Base-by-base conservation (phyloP, 169 alveolate species). In the Babesia ovata region DNA sequence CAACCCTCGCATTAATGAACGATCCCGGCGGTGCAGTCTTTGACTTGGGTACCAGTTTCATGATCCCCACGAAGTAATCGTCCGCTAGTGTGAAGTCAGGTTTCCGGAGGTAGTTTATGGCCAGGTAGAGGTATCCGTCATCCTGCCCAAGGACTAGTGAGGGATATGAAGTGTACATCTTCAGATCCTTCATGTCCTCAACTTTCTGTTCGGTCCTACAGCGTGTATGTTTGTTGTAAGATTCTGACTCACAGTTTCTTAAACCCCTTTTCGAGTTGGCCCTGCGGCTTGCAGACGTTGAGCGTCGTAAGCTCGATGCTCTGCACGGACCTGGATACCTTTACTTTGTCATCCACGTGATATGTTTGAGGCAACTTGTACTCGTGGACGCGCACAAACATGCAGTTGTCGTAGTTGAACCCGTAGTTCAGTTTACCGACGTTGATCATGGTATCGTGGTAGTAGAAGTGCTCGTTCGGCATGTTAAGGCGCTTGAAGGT, bases 391-490 rank as follows among this genome's bases (percentile, higher is more conserved):
- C 90, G 56, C 42, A 75, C 86, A 45, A 61, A 83, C 70, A 83
- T 22, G 26, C 59, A 22, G 58, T 21, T 53, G 65, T 83, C 90
- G 50, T 83, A 83, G 77, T 83, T 63, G 60, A 53, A 74, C 16
- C 63, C 62, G 63, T 83, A 70, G 69, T 75, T 74, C 44, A 75
- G 46, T 52, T 83, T 83, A 8, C 90, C 86, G 22, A 83, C 61
- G 54, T 62, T 70, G 22, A 69, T 75, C 73, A 57, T 70, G 44
- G 46, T 28, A 39, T 74, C 79, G 48, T 53, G 63, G 56, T 54
- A 66, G 24, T 7, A 16, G 75, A 75, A 83, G 67, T 69, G 44
- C 17, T 67, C 83, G 53, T 66, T 48, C 45, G 85, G 79, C 26
- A 12, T 29, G 44, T 74, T 66, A 19, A 26, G 44, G 28, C 67